Evolutionary conservation across 1,284 basidiomycete species (phyloP), one percentile per base, ranked within the genome.

Genomic region (Trichosporon ovoides): DNA sequence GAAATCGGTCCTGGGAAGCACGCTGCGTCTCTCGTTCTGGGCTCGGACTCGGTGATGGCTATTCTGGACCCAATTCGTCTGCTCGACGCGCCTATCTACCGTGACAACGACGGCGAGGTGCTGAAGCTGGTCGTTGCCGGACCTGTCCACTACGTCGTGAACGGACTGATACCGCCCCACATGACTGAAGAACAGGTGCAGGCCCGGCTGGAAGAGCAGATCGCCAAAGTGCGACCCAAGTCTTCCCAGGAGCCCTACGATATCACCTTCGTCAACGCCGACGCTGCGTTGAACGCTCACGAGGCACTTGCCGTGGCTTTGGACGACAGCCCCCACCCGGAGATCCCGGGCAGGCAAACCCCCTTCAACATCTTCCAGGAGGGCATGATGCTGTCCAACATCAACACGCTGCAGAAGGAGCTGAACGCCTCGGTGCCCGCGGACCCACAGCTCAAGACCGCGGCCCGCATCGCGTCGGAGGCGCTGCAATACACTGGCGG

Each of bases 11-110:
- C 38, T 2, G 58, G 55, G 0, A 31, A 38, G n/a, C 34, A 57
- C 13, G 56, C 51, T 7, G 55, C 38, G 33, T 56, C 56, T 22
- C 43, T 53, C 12, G 12, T 61, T 4, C 33, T 61, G 18, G 46
- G 53, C 9, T 28, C 52, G 13, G 76, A 78, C 54, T 58, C 70
- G 5, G 52, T 62, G 12, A 52, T 75, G 10, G n/a, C 78, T 24
- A 67, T 77, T n/a, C 60, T 75, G 28, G 73, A 75, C 58, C 76
- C 70, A 16, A 67, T 74, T 48, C 68, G 70, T 5, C 68, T 69
- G 3, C 56, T 60, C 1, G 61, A 65, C 10, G 68, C 63, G 9
- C 51, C 53, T 19, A 36, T 71, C 24, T 48, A 48, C 43, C 43
- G 43, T 16, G 43, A 22, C 16, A 48, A 48, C 43, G 43, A 48